These are phyloP conservation scores for Diutina sp. DNA, from an alignment of 1,139 yeast species.

Conservation along the genomic window DNA sequence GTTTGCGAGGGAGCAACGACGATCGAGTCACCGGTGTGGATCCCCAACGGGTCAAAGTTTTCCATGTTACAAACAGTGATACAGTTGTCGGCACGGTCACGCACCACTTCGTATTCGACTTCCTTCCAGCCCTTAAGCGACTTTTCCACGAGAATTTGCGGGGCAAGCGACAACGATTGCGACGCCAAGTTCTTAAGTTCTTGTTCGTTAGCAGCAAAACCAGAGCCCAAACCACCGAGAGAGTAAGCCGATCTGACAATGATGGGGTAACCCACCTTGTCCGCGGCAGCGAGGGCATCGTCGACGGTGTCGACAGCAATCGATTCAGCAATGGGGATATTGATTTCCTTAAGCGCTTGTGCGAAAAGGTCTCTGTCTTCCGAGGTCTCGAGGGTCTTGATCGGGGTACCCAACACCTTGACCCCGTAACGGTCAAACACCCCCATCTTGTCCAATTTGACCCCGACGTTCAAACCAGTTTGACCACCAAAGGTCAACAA, in stretches of 20 bases:
- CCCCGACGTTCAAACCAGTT: slow-evolving; percentile 94
- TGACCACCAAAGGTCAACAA: slow-evolving; percentile 96
- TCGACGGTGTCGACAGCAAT: slow-evolving; percentile 90
- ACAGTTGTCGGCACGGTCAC: slow-evolving; percentile 94
- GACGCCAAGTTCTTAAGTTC: slow-evolving; percentile 82
- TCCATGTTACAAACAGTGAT: slow-evolving; percentile 99
- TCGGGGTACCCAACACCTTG: slow-evolving; percentile 95
- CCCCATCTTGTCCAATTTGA: slow-evolving; percentile 86
- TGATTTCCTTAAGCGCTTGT: slow-evolving; percentile 83
- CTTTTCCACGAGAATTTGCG: slow-evolving; percentile 92
- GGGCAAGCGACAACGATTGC: slow-evolving; percentile 79
- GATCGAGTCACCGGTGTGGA: slow-evolving; percentile 97
- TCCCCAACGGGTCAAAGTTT: slow-evolving; percentile 95
- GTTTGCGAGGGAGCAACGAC: slow-evolving; percentile 99
- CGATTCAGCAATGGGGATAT: slow-evolving; percentile 93
- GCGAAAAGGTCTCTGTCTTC: slow-evolving; percentile 97
- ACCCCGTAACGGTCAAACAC: slow-evolving; percentile 83
- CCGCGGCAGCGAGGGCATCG: slow-evolving; percentile 84
- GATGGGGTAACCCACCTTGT: slow-evolving; percentile 81
- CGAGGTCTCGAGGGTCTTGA: slow-evolving; percentile 85
- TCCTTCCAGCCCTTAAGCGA: slow-evolving; percentile 99
- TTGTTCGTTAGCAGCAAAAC: slow-evolving; percentile 74
- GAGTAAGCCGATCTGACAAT: slow-evolving; percentile 98
- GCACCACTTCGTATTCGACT: slow-evolving; percentile 96
- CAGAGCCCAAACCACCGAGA: slow-evolving; percentile 96